Conservation (phyloP, 495 filamentous ascomycete species). For the Oidiodendron maius region DNA sequence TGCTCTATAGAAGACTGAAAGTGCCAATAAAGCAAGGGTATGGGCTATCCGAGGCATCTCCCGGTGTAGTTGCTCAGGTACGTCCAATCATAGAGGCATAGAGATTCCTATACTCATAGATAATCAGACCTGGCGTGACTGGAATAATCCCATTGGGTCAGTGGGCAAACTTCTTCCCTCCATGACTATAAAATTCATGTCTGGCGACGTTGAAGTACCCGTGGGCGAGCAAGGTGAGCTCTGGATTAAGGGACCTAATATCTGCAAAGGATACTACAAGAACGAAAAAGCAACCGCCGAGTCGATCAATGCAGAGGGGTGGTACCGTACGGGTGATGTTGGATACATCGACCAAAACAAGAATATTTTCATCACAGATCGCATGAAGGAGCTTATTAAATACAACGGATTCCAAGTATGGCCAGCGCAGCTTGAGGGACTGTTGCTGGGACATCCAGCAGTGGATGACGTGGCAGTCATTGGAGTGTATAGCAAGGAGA, state of each 20-base stretch:
- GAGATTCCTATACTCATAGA: too few relatives aligned
- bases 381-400: constrained; percentile 66
- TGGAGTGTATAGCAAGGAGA: constrained; percentile 72
- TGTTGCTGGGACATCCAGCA: constrained; percentile 60
- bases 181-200: constrained; percentile 73
- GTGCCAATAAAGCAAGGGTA: constrained; percentile 59
- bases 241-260: constrained; percentile 57
- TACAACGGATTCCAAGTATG: constrained; percentile 69
- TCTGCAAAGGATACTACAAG: constrained; percentile 62
- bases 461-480: constrained; percentile 55
- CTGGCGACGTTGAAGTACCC: too few relatives aligned
- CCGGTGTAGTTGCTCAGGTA: constrained; percentile 26
- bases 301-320: constrained; percentile 53
- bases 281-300: constrained; percentile 49
- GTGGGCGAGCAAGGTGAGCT: constrained; percentile 59
- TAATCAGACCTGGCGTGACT: constrained; percentile 64
- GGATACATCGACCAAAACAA: constrained; percentile 51
- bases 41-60: constrained; percentile 47
- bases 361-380: constrained; percentile 56
- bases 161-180: constrained; percentile 76
- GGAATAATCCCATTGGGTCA: constrained; percentile 67
- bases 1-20: constrained; percentile 63
- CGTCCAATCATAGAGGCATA: neutral
- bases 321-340: constrained; percentile 62
- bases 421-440: constrained; percentile 66